Conservation (phyloP, 495 filamentous ascomycete species). For the Niebla homalea region DNA sequence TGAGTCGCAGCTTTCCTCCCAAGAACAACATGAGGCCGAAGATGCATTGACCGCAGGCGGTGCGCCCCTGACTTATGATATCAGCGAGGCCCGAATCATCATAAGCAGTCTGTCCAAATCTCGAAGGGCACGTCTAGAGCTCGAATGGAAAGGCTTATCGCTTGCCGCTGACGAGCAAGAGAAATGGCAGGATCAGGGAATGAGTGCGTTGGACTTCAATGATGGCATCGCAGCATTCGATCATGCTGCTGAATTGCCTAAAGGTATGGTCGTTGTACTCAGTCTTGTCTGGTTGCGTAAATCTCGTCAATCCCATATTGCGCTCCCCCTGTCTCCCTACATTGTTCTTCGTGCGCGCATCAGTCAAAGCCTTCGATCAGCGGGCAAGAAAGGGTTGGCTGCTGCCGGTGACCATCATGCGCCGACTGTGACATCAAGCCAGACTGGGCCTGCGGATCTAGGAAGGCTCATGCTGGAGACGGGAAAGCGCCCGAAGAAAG, state of each 20-base stretch:
- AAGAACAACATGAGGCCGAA: constrained; percentile 49
- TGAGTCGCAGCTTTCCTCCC: constrained; percentile 48
- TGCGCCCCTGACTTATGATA: constrained; percentile 55
- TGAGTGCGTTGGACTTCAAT: neutral
- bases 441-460: neutral
- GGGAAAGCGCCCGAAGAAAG: constrained; percentile 39
- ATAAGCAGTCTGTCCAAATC: constrained; percentile 57
- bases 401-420: neutral
- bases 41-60: constrained; percentile 40
- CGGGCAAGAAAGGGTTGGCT: neutral
- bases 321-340: neutral
- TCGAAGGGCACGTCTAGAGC: constrained; percentile 61
- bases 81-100: constrained; percentile 57
- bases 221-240: constrained; percentile 4
- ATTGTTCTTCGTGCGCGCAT: neutral
- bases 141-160: constrained; percentile 50
- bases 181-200: neutral
- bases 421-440: neutral
- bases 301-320: constrained; percentile 32
- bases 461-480: constrained; percentile 21
- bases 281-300: constrained; percentile 63
- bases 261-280: constrained; percentile 47
- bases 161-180: constrained; percentile 35
- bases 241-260: neutral
- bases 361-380: neutral